Percentiles rank a stretch among this genome's conserved stretches.
These are phyloP conservation scores for Papiliotrema flavescens DNA, from an alignment of 1,284 basidiomycete species.

Conservation along the genomic window DNA sequence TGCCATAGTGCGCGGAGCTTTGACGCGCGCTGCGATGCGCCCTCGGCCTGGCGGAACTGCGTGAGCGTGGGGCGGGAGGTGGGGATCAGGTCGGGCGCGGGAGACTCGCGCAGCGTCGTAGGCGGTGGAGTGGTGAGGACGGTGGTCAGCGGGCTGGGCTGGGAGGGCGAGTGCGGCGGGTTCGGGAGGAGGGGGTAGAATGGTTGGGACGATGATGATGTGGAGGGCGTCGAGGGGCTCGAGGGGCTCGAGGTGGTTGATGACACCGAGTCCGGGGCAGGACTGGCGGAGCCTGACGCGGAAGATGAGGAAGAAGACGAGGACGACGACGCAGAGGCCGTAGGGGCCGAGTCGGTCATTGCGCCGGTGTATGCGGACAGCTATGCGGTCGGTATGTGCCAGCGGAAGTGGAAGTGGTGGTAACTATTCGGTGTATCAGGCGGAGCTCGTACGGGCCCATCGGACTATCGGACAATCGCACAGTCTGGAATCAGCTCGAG, in stretches of 20 bases:
- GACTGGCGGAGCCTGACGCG: too few relatives aligned
- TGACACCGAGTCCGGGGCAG: constrained; percentile 6
- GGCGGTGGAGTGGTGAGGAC: constrained; percentile 8
- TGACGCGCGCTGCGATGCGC: constrained; percentile 33
- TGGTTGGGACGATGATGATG: constrained; percentile 8
- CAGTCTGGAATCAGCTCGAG: too few relatives aligned
- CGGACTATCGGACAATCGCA: too few relatives aligned
- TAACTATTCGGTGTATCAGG: too few relatives aligned
- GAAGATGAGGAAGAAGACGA: constrained; percentile 8
- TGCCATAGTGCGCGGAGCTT: constrained; percentile 47
- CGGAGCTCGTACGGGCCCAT: too few relatives aligned
- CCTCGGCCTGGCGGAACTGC: constrained; percentile 45
- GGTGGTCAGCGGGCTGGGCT: neutral
- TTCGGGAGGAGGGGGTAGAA: constrained; percentile 10
- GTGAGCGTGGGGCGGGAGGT: constrained; percentile 31
- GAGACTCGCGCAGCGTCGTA: constrained; percentile 29
- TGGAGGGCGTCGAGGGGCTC: constrained; percentile 9
- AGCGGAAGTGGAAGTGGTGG: neutral
- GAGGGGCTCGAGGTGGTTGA: constrained; percentile 7
- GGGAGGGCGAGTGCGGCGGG: neutral
- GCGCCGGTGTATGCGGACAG: too few relatives aligned
- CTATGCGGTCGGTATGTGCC: neutral
- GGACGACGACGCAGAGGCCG: neutral
- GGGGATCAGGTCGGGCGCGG: constrained; percentile 29
- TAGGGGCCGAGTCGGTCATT: neutral